Evolutionary conservation across 2,329 filamentous ascomycete genomes (phyloP), one percentile per base, ranked within the genome.

Genomic region (Arachnomyces sp.): DNA sequence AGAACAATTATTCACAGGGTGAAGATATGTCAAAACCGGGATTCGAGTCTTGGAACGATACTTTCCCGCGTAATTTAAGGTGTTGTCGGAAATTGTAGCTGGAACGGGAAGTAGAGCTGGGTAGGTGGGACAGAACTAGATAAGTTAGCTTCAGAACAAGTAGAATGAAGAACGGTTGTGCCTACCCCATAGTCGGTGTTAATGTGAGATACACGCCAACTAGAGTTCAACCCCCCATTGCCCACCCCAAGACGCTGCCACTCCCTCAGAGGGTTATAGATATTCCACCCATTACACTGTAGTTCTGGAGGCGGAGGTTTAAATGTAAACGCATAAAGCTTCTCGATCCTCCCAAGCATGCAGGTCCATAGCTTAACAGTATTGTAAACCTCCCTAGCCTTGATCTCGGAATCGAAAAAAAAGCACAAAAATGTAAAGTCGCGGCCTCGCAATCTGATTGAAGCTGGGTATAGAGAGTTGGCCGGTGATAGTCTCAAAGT

Each of bases 341-440:
- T 92, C 49, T 95, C 88, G 37, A 96, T 77, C 18, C 79, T 78
- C 4, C 85, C 84, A 7, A 94, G 66, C 54, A 79, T 88, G 66
- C 86, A 94, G 0, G 88, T 90, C 54, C 85, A 77, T 32, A 72
- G 67, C 46, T 82, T 84, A 49, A 98, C 85, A 46, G 80, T 88
- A 43, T 95, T 89, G 60, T 88, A 98, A 1, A 84, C 84, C 49
- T 94, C 85, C 43, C 84, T 79, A 7, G 87, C 90, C 49, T 79
- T 72, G 39, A 73, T 73, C 54, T 89, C 82, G 42, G 82, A 78
- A 14, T 68, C 58, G 58, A 98, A 94, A 63, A 89, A 88, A 65
- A 98, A 89, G 46, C 85, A 89, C 45, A 94, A 80, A 63, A 89
- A 94, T 36, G 79, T 90, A 60, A 98, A 96, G 68, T 98, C 92